Conservation (phyloP, 805 yeast species). For the Huiozyma sinensis region DNA sequence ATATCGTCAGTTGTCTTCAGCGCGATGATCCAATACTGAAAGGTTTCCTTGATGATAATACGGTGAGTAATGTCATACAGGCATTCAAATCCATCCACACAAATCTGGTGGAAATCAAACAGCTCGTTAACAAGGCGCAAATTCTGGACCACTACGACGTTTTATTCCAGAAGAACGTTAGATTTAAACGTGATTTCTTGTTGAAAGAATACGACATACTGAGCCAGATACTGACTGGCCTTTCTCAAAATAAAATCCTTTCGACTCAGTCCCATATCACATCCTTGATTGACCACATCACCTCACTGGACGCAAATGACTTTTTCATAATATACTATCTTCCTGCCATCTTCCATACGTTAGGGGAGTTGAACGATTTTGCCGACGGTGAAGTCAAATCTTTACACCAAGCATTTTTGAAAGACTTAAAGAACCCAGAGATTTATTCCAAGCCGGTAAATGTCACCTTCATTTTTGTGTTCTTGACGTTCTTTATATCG, state of each 20-base stretch:
- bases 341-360: conserved; percentile 44
- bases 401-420: conserved; percentile 30
- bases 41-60: conserved; percentile 9
- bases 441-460: conserved; percentile 39
- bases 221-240: conserved; percentile 52
- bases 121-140: conserved; percentile 39
- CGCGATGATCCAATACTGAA: conserved; percentile 9
- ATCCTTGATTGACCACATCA: conserved; percentile 36
- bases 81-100: conserved; percentile 51
- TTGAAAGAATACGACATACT: conserved; percentile 59
- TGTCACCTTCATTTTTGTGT: conserved; percentile 39
- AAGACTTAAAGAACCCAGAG: conserved; percentile 31
- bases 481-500: conserved; percentile 46
- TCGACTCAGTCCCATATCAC: conserved; percentile 28
- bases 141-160: conserved; percentile 41
- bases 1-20: conserved; percentile 23
- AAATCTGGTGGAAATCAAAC: conserved; percentile 44
- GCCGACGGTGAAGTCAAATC: conserved; percentile 32
- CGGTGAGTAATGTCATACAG: conserved; percentile 35
- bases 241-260: conserved; percentile 31
- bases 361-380: conserved; percentile 30
- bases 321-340: conserved; percentile 51
- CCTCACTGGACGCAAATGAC: conserved; percentile 48
- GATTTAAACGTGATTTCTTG: conserved; percentile 51
- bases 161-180: conserved; percentile 38